Conservation (phyloP, 2,329 filamentous ascomycete genomes). For the Capronia coronata region DNA sequence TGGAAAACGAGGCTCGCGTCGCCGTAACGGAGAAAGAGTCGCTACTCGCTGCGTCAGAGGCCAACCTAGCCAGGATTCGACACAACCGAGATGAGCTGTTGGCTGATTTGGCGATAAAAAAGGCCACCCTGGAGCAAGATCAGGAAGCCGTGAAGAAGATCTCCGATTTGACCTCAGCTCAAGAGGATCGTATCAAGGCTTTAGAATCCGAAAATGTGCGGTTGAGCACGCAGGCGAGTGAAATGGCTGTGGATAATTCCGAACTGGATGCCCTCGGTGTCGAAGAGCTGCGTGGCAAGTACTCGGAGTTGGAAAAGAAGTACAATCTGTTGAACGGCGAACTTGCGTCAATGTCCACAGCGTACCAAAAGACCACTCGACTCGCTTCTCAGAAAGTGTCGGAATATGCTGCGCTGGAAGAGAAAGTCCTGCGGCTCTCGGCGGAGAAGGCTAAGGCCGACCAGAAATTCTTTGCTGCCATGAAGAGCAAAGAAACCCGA, state of each 20-base stretch:
- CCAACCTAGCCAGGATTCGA: constrained; percentile 78
- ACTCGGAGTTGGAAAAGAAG: constrained; percentile 68
- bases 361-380: constrained; percentile 82
- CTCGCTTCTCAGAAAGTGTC: constrained; percentile 80
- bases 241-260: constrained; percentile 21
- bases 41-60: constrained; percentile 71
- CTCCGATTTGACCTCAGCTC: constrained; percentile 70
- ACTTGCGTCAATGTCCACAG: constrained; percentile 78
- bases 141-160: constrained; percentile 63
- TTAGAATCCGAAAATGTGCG: constrained; percentile 78
- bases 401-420: constrained; percentile 69
- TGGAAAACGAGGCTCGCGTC: constrained; percentile 72
- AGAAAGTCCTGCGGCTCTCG: constrained; percentile 64
- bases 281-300: constrained; percentile 68
- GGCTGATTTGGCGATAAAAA: constrained; percentile 73
- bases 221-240: constrained; percentile 40
- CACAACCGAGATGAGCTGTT: constrained; percentile 77
- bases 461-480: constrained; percentile 93
- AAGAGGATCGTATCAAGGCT: constrained; percentile 71
- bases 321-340: constrained; percentile 81
- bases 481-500: constrained; percentile 85
- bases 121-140: constrained; percentile 71
- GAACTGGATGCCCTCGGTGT: constrained; percentile 43
- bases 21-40: constrained; percentile 72
- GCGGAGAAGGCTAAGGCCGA: constrained; percentile 95